Percentiles rank a stretch among this genome's conserved stretches.
These are phyloP conservation scores for Sugiyamaella grinbergsii DNA, from an alignment of 1,139 yeast genomes.

Conservation along the genomic window DNA sequence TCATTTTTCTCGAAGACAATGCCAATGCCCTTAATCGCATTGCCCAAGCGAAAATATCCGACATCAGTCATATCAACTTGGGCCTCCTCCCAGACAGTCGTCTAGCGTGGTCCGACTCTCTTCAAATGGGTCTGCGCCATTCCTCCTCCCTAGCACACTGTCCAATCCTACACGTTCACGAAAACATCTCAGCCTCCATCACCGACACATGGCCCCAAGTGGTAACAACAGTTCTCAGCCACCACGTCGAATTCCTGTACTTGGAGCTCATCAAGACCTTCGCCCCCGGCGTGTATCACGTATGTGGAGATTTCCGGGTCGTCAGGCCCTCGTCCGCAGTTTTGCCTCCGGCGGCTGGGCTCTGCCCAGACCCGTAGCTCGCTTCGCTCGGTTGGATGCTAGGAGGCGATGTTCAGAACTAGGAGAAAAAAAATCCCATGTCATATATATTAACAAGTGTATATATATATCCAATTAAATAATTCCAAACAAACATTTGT, in stretches of 20 bases:
- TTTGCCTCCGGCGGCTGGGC: constrained; percentile 20
- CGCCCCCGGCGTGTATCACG: constrained; percentile 86
- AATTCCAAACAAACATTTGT: neutral
- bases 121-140: constrained; percentile 28
- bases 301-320: constrained; percentile 57
- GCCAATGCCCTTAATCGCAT: constrained; percentile 52
- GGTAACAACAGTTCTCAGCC: constrained; percentile 1
- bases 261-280: constrained; percentile 73
- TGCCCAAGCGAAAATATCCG: constrained; percentile 27
- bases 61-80: constrained; percentile 66
- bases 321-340: neutral
- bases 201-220: constrained; percentile 44
- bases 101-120: constrained; percentile 59
- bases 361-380: constrained; percentile 17
- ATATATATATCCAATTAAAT: constrained; percentile 1
- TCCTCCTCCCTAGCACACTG: constrained; percentile 12
- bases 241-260: constrained; percentile 35
- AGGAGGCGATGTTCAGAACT: neutral
- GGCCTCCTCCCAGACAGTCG: constrained; percentile 75
- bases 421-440: constrained; percentile 16
- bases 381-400: constrained; percentile 14
- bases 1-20: constrained; percentile 65
- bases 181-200: constrained; percentile 58
- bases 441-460: constrained; percentile 5
- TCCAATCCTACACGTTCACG: constrained; percentile 69